phyloP scores from a whole-genome alignment of 176 grass and related monocot genomes.

The Typha latifolia region DNA sequence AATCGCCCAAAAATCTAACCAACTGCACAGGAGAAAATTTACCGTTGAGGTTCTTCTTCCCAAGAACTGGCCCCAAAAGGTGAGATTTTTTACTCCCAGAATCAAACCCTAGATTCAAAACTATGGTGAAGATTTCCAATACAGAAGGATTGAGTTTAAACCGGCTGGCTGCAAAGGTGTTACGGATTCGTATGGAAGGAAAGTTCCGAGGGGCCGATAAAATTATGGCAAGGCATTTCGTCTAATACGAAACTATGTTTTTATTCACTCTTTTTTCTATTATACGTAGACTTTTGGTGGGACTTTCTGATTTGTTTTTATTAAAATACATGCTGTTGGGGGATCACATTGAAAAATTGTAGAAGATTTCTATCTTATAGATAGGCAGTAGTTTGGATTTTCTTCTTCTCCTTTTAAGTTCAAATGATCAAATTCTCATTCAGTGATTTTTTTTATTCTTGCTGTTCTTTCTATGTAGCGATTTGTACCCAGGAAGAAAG shows the following conservation, averaged over 20 bases:
- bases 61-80: no score
- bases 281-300: not conserved
- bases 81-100: no score
- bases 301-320: not conserved
- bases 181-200: constrained; percentile 87
- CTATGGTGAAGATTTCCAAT: not conserved
- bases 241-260: not conserved
- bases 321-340: not conserved
- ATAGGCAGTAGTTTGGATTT: not conserved
- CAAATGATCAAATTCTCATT: not conserved
- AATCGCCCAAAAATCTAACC: no score
- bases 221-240: constrained; percentile 50
- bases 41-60: no score
- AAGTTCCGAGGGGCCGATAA: constrained; percentile 69
- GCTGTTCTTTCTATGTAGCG: not conserved
- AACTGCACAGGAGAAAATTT: no score
- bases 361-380: not conserved
- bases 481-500: constrained; percentile 56
- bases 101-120: no score
- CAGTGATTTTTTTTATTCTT: not conserved
- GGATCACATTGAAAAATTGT: not conserved
- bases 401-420: not conserved
- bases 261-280: not conserved
- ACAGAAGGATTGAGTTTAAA: constrained; percentile 63
- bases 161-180: constrained; percentile 74